Evolutionary conservation across 768 basidiomycete genomes (phyloP), one percentile per base, ranked within the genome.

Genomic region (Leccinum longicurvipes): DNA sequence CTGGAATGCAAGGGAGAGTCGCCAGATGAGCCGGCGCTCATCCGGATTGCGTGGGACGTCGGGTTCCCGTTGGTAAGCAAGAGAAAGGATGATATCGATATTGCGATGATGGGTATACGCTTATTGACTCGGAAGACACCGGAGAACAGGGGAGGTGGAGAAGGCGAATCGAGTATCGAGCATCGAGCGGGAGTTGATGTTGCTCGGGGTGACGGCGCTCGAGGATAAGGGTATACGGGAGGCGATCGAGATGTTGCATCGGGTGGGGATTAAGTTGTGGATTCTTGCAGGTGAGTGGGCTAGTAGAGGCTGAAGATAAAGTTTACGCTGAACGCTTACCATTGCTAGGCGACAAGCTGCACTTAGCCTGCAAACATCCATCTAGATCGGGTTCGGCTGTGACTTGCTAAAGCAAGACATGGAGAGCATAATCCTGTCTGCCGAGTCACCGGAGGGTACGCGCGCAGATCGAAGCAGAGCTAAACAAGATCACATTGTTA

Each of bases 181-280:
- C 63, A 82, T 98, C 58, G 96, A 98, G 69, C 86, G 89, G 64
- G 85, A 83, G 21, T 73, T 98, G 39, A 69, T 74, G 17, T 87
- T 98, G 41, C 77, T 98, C 12, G 96, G 96, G 0, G 95, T 94
- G 11, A 98, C 96, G 1, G 96, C 96, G 1, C 73, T 99, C 56
- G 96, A 98, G 71, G 96, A 98, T 73, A 97, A 98, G 76, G 96
- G 96, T 11, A 96, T 99, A 0, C 96, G 95, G 1, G 94, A 96
- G 55, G 90, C 96, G 2, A 98, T 99, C 60, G 93, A 93, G 61
- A 87, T 81, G 53, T 77, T 99, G 17, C 94, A 97, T 65, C 77
- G 81, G 27, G 96, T 96, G 2, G 96, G 96, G 11, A 97, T 99
- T 76, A 98, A 98, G 73, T 72, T 99, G 2, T 98, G 96, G 96